Percentiles rank a stretch among this genome's conserved stretches.
Conservation (phyloP, 2,329 filamentous ascomycete genomes). For the Colletotrichum sp. region DNA sequence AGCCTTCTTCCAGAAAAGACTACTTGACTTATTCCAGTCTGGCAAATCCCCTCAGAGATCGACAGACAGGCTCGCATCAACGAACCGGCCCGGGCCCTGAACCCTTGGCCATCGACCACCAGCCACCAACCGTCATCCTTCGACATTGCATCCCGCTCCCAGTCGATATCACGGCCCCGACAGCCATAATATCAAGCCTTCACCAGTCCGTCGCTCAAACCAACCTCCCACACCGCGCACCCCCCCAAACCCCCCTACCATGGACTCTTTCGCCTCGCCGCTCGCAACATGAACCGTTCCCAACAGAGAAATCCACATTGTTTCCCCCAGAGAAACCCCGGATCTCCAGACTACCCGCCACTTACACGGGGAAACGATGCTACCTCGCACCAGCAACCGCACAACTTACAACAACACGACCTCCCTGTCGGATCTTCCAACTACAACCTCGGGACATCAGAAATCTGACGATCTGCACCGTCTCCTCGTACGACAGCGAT, state of each 20-base stretch:
- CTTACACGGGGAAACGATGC: neutral
- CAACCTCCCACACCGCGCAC: neutral
- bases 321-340: neutral
- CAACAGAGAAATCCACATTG: neutral
- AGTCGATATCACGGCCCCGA: neutral
- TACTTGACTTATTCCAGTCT: neutral
- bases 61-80: neutral
- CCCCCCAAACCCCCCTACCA: neutral
- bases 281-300: neutral
- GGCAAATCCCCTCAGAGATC: neutral
- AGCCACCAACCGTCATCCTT: neutral
- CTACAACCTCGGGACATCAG: neutral
- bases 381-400: neutral
- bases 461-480: neutral
- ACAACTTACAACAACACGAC: neutral
- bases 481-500: neutral
- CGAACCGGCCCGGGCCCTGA: constrained; percentile 3
- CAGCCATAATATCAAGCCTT: neutral
- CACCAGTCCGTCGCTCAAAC: neutral
- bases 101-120: neutral
- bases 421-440: neutral
- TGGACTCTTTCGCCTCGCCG: neutral
- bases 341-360: neutral
- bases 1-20: neutral
- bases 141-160: neutral